Conservation (phyloP, 495 filamentous ascomycete species). For the Neurospora sp. region DNA sequence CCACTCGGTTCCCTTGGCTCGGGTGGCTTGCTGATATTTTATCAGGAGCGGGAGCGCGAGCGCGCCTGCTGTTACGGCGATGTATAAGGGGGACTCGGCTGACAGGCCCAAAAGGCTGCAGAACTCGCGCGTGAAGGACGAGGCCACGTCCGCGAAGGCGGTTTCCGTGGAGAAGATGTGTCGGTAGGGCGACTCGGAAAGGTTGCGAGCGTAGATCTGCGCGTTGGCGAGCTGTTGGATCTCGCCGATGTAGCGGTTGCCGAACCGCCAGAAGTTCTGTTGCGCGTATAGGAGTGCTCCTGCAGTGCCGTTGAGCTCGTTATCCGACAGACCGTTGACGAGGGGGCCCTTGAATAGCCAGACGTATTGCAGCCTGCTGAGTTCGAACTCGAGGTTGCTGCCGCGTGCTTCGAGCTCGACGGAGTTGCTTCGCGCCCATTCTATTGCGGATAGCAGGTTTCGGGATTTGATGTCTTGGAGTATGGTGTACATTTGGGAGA, state of each 20-base stretch:
- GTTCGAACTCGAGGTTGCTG: slow-evolving; percentile 89
- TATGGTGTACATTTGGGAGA: slow-evolving; percentile 83
- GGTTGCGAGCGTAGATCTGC: slow-evolving; percentile 64
- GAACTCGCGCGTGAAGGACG: slow-evolving; percentile 86
- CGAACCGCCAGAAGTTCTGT: slow-evolving; percentile 44
- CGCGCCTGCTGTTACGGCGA: slow-evolving; percentile 82
- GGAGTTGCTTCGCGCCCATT: slow-evolving; percentile 69
- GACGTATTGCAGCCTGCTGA: slow-evolving; percentile 76
- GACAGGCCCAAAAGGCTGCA: slow-evolving; percentile 83
- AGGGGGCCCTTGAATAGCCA: slow-evolving; percentile 57
- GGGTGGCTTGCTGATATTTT: slow-evolving; percentile 74
- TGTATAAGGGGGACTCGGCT: slow-evolving; percentile 81
- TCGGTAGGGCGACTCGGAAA: slow-evolving; percentile 63
- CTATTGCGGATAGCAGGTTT: slow-evolving; percentile 73
- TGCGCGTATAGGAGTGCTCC: slow-evolving; percentile 67
- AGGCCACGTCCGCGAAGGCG: slow-evolving; percentile 70
- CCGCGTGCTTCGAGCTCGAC: slow-evolving; percentile 66
- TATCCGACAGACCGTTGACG: slow-evolving; percentile 36
- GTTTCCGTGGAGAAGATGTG: slow-evolving; percentile 59
- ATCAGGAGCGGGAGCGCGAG: slow-evolving; percentile 79
- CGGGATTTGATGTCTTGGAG: slow-evolving; percentile 61
- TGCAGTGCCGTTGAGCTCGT: slow-evolving; percentile 24
- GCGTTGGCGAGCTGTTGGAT: slow-evolving; percentile 67
- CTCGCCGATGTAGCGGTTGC: slow-evolving; percentile 59
- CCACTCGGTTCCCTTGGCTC: slow-evolving; percentile 86